These are phyloP conservation scores for Emergomyces africanus DNA, from an alignment of 2,329 filamentous ascomycete genomes.

Conservation along the genomic window DNA sequence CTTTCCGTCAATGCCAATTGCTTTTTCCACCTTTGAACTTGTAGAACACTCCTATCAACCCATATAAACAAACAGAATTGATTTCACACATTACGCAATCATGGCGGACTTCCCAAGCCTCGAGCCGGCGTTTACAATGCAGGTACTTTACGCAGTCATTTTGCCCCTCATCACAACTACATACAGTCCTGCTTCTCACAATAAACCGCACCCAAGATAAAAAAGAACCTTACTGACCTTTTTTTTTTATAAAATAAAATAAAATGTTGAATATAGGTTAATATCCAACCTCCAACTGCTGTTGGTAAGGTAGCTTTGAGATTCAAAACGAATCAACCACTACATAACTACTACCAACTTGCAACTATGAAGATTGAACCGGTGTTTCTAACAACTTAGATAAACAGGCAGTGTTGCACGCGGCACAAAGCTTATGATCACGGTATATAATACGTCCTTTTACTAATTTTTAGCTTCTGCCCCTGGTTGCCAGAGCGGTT, in stretches of 20 bases:
- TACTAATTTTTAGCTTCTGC: neutral
- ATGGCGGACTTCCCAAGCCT: constrained; percentile 28
- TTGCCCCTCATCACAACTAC: too few relatives aligned
- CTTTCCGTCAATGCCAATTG: neutral
- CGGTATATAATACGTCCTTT: constrained; percentile 18
- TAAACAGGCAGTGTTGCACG: constrained; percentile 24
- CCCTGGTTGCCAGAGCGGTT: neutral
- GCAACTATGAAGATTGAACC: neutral
- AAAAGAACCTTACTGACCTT: neutral
- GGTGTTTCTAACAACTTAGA: neutral
- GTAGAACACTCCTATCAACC: neutral
- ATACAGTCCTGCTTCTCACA: too few relatives aligned
- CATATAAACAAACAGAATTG: neutral
- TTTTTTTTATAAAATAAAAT: neutral
- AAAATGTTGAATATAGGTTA: constrained; percentile 16
- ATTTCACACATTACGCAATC: neutral
- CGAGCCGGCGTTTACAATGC: constrained; percentile 29
- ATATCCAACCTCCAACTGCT: constrained; percentile 17
- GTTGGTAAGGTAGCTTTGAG: constrained; percentile 18
- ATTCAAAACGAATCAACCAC: neutral
- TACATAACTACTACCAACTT: too few relatives aligned
- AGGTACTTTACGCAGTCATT: constrained; percentile 19
- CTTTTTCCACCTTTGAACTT: neutral
- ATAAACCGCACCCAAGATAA: neutral
- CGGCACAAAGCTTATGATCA: constrained; percentile 24